Base-by-base conservation (phyloP, 2,329 filamentous ascomycete species). In the Aphanocladium album region DNA sequence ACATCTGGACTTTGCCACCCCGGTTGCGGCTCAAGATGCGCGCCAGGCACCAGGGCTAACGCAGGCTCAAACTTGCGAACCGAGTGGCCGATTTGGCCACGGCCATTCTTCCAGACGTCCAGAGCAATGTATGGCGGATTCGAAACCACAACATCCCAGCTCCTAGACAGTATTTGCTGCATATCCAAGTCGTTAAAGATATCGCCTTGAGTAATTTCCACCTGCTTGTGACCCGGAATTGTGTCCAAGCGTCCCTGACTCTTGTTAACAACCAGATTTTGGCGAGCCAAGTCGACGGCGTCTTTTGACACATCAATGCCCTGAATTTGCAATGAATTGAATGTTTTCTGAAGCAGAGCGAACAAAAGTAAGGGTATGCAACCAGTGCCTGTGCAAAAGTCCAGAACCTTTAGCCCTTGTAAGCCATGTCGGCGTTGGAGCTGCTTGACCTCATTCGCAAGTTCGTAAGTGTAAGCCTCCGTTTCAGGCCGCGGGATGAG, bases 71-170 rank as follows among this genome's bases (percentile, higher is more conserved):
- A 91, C 50, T 85, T 85, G 17, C 91, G 84, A 33, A 97, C 93
- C 14, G 90, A 93, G 68, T 90, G 92, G 8, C 83, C 83, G 49
- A 79, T 65, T 35, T 78, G 73, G 17, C 73, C 73, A 12, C 67
- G 67, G 19, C 75, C 76, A 3, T 72, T 64, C 39, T 71, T 62
- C 76, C 76, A 79, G 11, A 73, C 67, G 43, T 71, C 65, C 0
- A 79, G 76, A 2, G 92, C 96, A 55, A 98, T 88, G 71, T 98
- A 98, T 0, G 95, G 95, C 17, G 95, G 95, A 69, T 99, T 99
- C 1, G 89, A 89, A 39, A 95, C 83, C 1, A 99, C 74, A 4
- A 98, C 75, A 63, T 96, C 87, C 68, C 72, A 81, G 3, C 41
- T 65, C 17, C 51, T 56, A 9, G 49, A 46, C 1, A 69, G 49